Percentiles rank a stretch among this genome's conserved stretches.
Conservation (phyloP, 1,284 basidiomycete species). For the Tilletia caries region DNA sequence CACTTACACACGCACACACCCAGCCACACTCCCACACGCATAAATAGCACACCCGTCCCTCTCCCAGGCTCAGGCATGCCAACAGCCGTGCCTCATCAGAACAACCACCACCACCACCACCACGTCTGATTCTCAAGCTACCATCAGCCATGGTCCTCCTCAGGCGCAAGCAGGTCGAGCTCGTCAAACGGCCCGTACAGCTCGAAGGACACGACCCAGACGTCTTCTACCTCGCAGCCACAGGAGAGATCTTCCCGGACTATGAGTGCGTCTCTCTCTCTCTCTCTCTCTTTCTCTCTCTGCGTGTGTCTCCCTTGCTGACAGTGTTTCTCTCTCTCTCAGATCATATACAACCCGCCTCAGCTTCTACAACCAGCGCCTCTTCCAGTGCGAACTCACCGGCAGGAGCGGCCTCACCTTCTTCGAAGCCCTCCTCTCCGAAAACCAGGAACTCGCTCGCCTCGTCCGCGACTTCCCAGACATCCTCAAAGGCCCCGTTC, state of each 20-base stretch:
- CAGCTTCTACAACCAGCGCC: conserved; percentile 86
- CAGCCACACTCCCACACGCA: too few relatives aligned
- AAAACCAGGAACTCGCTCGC: conserved; percentile 78
- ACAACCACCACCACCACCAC: too few relatives aligned
- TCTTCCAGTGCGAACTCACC: conserved; percentile 91
- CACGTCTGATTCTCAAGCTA: too few relatives aligned
- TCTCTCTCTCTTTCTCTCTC: not conserved
- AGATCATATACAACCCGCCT: conserved; percentile 86
- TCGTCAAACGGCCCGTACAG: conserved; percentile 34
- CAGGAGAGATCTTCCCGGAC: conserved; percentile 50
- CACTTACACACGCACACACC: not conserved
- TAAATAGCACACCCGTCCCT: too few relatives aligned
- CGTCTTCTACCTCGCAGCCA: conserved; percentile 47
- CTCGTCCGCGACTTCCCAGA: conserved; percentile 88
- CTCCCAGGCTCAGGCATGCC: too few relatives aligned
- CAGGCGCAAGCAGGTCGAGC: conserved; percentile 44
- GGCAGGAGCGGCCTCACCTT: conserved; percentile 89
- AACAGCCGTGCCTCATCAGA: too few relatives aligned
- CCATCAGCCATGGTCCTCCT: conserved; percentile 47
- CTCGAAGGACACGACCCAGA: conserved; percentile 37
- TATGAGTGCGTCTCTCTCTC: conserved; percentile 38
- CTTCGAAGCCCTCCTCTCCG: conserved; percentile 87
- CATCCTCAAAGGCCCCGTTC: conserved; percentile 82
- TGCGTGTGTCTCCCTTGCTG: not conserved
- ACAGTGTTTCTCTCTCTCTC: conserved; percentile 23